phyloP scores from a whole-genome alignment of 352 stramenopile genomes.

The Phytophthora niederhauseri region DNA sequence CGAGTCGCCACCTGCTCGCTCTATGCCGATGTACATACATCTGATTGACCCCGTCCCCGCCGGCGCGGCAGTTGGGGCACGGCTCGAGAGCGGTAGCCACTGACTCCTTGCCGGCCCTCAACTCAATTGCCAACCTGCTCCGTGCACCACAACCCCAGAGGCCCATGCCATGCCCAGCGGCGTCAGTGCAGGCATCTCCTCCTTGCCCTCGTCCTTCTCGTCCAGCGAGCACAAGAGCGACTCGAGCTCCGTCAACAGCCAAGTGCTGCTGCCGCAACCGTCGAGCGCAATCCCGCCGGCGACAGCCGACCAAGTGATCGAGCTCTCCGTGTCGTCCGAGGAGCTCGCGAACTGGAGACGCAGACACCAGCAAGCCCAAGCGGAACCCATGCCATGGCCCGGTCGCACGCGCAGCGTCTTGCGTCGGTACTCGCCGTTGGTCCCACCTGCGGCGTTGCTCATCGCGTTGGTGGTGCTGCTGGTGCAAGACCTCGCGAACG shows the following conservation, averaged over 20 bases:
- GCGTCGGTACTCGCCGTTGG: slow-evolving; percentile 38
- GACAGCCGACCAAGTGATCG: slow-evolving; percentile 33
- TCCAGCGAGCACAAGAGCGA: slow-evolving; percentile 41
- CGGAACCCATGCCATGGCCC: slow-evolving; percentile 37
- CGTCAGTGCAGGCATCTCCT: slow-evolving; percentile 24
- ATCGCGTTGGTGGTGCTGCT: slow-evolving; percentile 41
- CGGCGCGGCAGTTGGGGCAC: slow-evolving; percentile 10
- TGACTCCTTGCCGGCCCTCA: slow-evolving; percentile 21
- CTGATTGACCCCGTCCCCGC: slow-evolving; percentile 36
- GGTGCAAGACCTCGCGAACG: slow-evolving; percentile 36
- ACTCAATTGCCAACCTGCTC: slow-evolving; percentile 40
- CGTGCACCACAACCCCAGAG: slow-evolving; percentile 19
- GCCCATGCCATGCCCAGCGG: slow-evolving; percentile 39
- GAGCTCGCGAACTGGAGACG: slow-evolving; percentile 29
- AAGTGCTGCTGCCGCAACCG: slow-evolving; percentile 12
- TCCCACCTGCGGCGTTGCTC: slow-evolving; percentile 39
- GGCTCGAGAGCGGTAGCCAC: slow-evolving; percentile 8
- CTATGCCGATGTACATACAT: slow-evolving; percentile 24
- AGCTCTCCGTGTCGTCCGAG: slow-evolving; percentile 40
- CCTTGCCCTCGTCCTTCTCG: slow-evolving; percentile 29
- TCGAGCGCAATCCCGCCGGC: slow-evolving; percentile 18
- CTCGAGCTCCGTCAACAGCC: slow-evolving; percentile 20
- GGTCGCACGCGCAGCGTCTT: slow-evolving; percentile 38
- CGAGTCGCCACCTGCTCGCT: slow-evolving; percentile 33
- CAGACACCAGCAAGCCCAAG: slow-evolving; percentile 19